A percentile compares a stretch with the other conserved stretches of the same genome.
phyloP scores from a whole-genome alignment of 768 basidiomycete genomes.

The Tremella mesenterica region DNA sequence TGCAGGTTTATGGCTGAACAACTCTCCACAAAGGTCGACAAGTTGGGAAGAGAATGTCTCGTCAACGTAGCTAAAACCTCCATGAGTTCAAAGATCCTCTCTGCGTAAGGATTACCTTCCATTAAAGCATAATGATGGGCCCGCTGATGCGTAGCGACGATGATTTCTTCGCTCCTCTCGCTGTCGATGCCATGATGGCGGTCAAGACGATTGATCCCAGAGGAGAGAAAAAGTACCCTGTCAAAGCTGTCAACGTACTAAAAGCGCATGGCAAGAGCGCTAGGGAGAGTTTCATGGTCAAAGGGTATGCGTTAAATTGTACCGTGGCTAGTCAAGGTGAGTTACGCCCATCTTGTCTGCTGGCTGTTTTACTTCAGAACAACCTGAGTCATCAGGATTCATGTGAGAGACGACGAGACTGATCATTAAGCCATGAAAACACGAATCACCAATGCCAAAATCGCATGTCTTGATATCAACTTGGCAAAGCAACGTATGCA shows the following conservation, averaged over 20 bases:
- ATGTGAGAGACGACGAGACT: neutral
- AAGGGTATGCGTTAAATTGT: slow-evolving; percentile 95
- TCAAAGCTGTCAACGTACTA: slow-evolving; percentile 95
- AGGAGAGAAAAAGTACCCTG: slow-evolving; percentile 96
- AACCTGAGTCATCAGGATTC: no score
- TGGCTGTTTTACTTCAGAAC: no score
- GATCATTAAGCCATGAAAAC: slow-evolving; percentile 81
- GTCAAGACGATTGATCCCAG: slow-evolving; percentile 88
- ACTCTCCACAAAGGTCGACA: slow-evolving; percentile 84
- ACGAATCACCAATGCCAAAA: slow-evolving; percentile 83
- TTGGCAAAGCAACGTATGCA: slow-evolving; percentile 95
- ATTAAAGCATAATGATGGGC: neutral
- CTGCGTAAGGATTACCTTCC: slow-evolving; percentile 56
- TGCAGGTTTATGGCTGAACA: slow-evolving; percentile 98
- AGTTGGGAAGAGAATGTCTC: slow-evolving; percentile 81
- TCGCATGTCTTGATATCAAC: slow-evolving; percentile 97
- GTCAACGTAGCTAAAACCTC: slow-evolving; percentile 95
- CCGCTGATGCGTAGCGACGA: slow-evolving; percentile 60
- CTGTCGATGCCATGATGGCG: slow-evolving; percentile 96
- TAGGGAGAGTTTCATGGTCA: slow-evolving; percentile 85
- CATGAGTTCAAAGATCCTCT: slow-evolving; percentile 98
- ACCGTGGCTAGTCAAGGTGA: slow-evolving; percentile 96
- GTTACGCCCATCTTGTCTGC: slow-evolving; percentile 19
- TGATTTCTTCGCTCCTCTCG: slow-evolving; percentile 95
- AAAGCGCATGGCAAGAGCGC: slow-evolving; percentile 97